Percentiles rank a stretch among this genome's conserved stretches.
phyloP scores from a whole-genome alignment of 192 early-diverging fungal genomes.

The Podila horticola region DNA sequence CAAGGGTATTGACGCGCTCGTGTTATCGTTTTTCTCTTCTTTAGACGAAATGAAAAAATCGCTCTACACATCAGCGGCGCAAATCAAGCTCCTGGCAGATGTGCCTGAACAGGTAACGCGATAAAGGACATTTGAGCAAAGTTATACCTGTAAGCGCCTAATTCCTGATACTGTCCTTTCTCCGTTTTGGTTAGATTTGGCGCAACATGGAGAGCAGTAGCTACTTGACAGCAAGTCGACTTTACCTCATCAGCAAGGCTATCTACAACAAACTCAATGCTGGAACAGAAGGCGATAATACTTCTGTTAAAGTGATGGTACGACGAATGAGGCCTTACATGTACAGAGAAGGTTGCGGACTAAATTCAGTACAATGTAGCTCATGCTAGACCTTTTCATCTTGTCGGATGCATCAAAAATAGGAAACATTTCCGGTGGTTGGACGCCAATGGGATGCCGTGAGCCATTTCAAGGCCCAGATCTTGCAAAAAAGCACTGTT shows the following conservation, averaged over 20 bases:
- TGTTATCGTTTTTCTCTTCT: neutral
- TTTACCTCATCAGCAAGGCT: constrained; percentile 75
- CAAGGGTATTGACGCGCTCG: neutral
- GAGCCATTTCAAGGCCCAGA: constrained; percentile 77
- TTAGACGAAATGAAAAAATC: constrained; percentile 66
- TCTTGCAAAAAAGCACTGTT: constrained; percentile 70
- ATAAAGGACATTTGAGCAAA: neutral
- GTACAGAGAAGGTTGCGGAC: neutral
- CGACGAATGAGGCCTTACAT: constrained; percentile 20
- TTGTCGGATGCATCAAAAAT: neutral
- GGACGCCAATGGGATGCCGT: constrained; percentile 89
- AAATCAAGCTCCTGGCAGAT: constrained; percentile 86
- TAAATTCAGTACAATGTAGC: no score
- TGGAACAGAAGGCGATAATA: constrained; percentile 47
- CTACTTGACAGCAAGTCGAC: constrained; percentile 75
- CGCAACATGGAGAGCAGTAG: constrained; percentile 74
- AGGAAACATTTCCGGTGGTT: constrained; percentile 83
- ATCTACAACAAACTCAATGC: constrained; percentile 75
- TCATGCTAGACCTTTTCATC: no score
- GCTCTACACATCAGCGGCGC: constrained; percentile 77
- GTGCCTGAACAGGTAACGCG: constrained; percentile 84
- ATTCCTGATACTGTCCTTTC: neutral
- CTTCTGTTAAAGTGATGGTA: constrained; percentile 37
- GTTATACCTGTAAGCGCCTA: neutral
- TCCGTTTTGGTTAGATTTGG: constrained; percentile 73